phyloP scores from a whole-genome alignment of 2,329 filamentous ascomycete species.

The Coniochaeta hoffmannii region DNA sequence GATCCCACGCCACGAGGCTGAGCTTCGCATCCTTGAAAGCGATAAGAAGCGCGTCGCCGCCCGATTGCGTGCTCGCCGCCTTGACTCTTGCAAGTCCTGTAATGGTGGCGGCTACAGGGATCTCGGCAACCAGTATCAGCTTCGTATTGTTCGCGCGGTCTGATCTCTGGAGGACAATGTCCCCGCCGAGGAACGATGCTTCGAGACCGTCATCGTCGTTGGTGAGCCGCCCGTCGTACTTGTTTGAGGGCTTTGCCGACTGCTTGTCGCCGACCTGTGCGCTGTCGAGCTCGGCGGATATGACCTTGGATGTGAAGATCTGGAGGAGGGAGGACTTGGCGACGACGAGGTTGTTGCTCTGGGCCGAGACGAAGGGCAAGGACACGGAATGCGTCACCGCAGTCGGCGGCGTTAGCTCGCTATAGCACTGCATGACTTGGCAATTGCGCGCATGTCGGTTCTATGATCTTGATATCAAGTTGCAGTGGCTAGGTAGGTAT shows the following conservation, averaged over 20 bases:
- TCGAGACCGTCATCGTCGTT: constrained; percentile 58
- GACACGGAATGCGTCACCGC: constrained; percentile 84
- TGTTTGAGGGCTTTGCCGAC: constrained; percentile 33
- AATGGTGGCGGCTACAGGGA: constrained; percentile 74
- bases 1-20: constrained; percentile 90
- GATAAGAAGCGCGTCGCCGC: constrained; percentile 75
- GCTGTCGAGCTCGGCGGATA: constrained; percentile 54
- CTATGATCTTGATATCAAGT: background rate
- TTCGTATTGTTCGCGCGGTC: constrained; percentile 64
- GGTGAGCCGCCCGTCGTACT: constrained; percentile 43
- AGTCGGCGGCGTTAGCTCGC: constrained; percentile 88
- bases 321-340: constrained; percentile 90
- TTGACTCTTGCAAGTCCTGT: constrained; percentile 76
- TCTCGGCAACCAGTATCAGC: constrained; percentile 79
- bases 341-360: constrained; percentile 78
- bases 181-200: constrained; percentile 57
- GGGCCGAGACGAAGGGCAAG: constrained; percentile 67
- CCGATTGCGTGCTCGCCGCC: constrained; percentile 63
- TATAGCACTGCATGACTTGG: constrained; percentile 84
- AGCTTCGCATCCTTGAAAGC: constrained; percentile 88
- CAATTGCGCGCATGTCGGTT: constrained; percentile 18
- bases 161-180: constrained; percentile 52
- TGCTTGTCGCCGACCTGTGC: constrained; percentile 18
- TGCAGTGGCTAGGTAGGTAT: background rate
- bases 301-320: constrained; percentile 69